phyloP scores from a whole-genome alignment of 2,329 filamentous ascomycete genomes.

The Botryotinia narcissicola region DNA sequence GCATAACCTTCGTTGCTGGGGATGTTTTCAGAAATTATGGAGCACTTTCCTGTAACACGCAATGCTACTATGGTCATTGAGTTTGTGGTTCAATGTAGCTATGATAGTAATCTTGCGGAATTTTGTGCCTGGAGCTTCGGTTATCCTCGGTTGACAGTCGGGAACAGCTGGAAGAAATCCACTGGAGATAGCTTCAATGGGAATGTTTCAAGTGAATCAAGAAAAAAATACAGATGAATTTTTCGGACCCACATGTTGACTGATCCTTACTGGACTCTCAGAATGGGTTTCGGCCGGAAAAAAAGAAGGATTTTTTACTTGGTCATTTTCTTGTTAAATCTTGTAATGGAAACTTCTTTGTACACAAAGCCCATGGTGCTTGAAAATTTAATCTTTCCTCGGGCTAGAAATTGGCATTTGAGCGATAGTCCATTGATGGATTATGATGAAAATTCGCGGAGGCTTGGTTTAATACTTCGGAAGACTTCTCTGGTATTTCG shows the following conservation, averaged over 20 bases:
- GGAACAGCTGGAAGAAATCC: not conserved
- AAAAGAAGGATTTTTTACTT: rapidly evolving
- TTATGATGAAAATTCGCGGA: not conserved
- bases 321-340: not conserved
- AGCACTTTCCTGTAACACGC: not conserved
- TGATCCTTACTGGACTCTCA: not conserved
- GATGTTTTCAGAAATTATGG: too few relatives aligned
- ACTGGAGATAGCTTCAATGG: not conserved
- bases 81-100: not conserved
- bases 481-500: not conserved
- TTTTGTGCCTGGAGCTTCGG: not conserved
- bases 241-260: too few relatives aligned
- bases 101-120: not conserved
- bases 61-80: not conserved
- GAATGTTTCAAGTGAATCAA: not conserved
- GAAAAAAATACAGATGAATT: rapidly evolving
- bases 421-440: not conserved
- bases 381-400: not conserved
- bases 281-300: not conserved
- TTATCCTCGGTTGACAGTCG: not conserved
- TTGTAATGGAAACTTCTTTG: not conserved
- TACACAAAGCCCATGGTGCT: too few relatives aligned
- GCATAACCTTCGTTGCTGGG: not conserved
- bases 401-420: not conserved
- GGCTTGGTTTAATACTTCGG: not conserved